Percentiles rank a stretch among this genome's conserved stretches.
phyloP scores from a whole-genome alignment of 2,329 filamentous ascomycete genomes.

The Thielaviopsis ethacetica region DNA sequence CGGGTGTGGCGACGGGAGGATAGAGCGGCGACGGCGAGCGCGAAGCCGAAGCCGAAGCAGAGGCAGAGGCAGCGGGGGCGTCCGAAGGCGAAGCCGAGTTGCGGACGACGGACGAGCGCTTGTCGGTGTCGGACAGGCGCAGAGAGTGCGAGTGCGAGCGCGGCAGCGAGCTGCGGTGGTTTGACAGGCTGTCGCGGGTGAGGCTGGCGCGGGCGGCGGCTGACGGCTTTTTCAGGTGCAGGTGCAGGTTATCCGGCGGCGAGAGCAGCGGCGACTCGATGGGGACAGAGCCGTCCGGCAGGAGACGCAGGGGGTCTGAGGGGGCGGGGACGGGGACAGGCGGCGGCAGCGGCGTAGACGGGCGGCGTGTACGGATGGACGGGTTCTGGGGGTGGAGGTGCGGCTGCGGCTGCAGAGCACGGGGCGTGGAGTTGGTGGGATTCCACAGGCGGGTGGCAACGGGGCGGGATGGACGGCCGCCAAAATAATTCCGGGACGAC shows the following conservation, averaged over 20 bases:
- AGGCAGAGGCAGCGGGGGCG: too few relatives aligned
- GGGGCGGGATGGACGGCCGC: constrained; percentile 19
- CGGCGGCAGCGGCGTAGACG: constrained; percentile 37
- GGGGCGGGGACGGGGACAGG: constrained; percentile 33
- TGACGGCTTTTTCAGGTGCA: constrained; percentile 27
- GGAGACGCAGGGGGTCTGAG: constrained; percentile 22
- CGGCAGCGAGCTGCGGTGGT: constrained; percentile 37
- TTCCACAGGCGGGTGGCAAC: constrained; percentile 41
- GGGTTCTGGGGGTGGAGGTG: not conserved
- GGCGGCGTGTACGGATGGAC: constrained; percentile 25
- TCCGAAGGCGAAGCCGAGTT: not conserved
- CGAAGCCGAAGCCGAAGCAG: not conserved
- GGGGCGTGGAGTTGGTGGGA: constrained; percentile 42
- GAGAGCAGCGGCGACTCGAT: constrained; percentile 36
- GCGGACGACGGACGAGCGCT: constrained; percentile 13
- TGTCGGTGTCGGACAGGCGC: constrained; percentile 37
- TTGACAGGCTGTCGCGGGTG: constrained; percentile 29
- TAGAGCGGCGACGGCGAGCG: not conserved
- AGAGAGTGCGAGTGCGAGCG: constrained; percentile 22
- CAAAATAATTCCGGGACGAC: not conserved
- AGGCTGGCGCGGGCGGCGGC: constrained; percentile 27
- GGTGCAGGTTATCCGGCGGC: constrained; percentile 33
- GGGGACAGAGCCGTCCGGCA: constrained; percentile 20
- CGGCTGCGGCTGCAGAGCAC: constrained; percentile 18
- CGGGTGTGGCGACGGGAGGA: not conserved